Base-by-base conservation (phyloP, 2,329 filamentous ascomycete species). In the Aspergillus sp. region DNA sequence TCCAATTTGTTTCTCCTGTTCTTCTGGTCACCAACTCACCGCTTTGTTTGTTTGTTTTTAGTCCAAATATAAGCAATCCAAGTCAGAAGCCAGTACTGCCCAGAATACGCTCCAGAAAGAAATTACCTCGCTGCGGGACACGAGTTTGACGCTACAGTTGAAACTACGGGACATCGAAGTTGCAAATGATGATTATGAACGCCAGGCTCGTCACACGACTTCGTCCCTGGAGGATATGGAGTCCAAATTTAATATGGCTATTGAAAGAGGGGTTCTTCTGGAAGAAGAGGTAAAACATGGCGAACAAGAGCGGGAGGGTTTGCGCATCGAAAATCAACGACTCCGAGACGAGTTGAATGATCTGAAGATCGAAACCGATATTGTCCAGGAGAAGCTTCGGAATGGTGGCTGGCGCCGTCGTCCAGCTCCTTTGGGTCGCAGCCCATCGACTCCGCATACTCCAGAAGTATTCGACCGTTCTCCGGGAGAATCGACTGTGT, bases 161-260 rank as follows among this genome's bases (percentile, higher is more conserved):
- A 90, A 85, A 75, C 80, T 99, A 57, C 88, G 95, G 65, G 95
- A 99, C 74, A 96, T 93, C 67, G 95, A 99, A 77, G 95, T 99
- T 55, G 91, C 90, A 73, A 99, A 98, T 78, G 95, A 99, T 80
- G 95, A 99, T 75, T 97, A 93, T 72, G 95, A 99, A 80, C 88
- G 92, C 64, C 93, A 98, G 78, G 93, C 95, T 65, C 88, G 95
- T 67, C 95, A 97, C 75, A 97, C 93, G 27, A 93, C 91, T 37
- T 97, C 93, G 45, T 97, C 93, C 51, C 85, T 98, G 61, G 95
- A 99, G 77, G 95, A 99, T 71, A 82, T 99, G 75, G 95, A 99
- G 77, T 93, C 90, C 62, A 99, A 98, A 76, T 97, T 95, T 76
- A 98, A 97, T 73, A 86, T 96, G 56, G 86, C 93, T 4, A 96